Conservation (phyloP, 2,329 filamentous ascomycete genomes). For the Trichoderma citrinoviride region DNA sequence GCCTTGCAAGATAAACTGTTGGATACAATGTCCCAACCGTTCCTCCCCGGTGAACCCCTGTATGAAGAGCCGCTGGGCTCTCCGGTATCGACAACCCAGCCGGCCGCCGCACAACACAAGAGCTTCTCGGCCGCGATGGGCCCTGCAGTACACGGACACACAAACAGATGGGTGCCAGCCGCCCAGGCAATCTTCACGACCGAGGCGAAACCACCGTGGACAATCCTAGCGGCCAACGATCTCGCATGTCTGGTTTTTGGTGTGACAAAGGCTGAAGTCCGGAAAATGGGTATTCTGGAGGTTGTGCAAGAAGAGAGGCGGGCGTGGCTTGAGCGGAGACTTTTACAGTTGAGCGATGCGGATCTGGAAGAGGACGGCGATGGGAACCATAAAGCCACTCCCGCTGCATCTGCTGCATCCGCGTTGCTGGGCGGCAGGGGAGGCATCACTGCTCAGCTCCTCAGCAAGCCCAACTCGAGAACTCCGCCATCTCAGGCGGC, state of each 20-base stretch:
- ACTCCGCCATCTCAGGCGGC: slow-evolving; percentile 51
- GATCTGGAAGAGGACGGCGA: slow-evolving; percentile 33
- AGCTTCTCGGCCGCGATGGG: slow-evolving; percentile 49
- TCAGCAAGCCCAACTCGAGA: slow-evolving; percentile 74
- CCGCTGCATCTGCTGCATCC: slow-evolving; percentile 44
- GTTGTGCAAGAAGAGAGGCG: slow-evolving; percentile 88
- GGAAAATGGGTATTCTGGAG: slow-evolving; percentile 91
- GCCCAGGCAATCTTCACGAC: slow-evolving; percentile 98
- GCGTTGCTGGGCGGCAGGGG: slow-evolving; percentile 64
- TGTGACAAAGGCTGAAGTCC: slow-evolving; percentile 93
- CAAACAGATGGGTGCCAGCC: slow-evolving; percentile 83
- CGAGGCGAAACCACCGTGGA: slow-evolving; percentile 87
- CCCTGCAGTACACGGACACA: slow-evolving; percentile 76
- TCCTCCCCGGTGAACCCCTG: slow-evolving; percentile 48
- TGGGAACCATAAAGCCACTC: slow-evolving; percentile 36
- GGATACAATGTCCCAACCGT: slow-evolving; percentile 82
- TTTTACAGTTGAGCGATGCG: slow-evolving; percentile 53
- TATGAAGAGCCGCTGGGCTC: slow-evolving; percentile 43
- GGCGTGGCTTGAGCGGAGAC: slow-evolving; percentile 84
- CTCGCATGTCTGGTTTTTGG: slow-evolving; percentile 96
- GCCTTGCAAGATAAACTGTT: slow-evolving; percentile 79
- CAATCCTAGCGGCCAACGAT: slow-evolving; percentile 93
- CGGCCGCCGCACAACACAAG: slow-evolving; percentile 41
- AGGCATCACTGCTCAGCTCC: slow-evolving; percentile 81
- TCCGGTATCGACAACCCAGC: slow-evolving; percentile 41